Evolutionary conservation across 441 rosid species (phyloP), one percentile per base, ranked within the genome.

Genomic region (Corymbia calophylla): DNA sequence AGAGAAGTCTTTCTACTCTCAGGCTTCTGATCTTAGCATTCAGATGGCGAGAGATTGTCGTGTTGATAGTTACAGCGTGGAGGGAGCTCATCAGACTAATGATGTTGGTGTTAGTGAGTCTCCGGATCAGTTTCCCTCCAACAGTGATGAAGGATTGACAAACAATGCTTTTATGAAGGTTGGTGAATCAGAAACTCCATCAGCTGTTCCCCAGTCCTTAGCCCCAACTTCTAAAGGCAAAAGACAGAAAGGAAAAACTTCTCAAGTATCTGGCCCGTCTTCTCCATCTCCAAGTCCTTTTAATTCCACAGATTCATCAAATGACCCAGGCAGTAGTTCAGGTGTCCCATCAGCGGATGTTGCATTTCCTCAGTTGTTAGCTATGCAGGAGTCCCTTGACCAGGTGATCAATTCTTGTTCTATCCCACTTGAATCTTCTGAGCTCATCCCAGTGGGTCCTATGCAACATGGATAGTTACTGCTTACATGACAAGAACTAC

Each of bases 1-100:
- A 88, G 95, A 94, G 87, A 92, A 92, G 88, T 91, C 94, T 29
- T 93, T 93, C 85, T 93, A 92, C 82, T 93, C 95, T 84, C 95
- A 94, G 92, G 95, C 95, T 39, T 93, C 95, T 4, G 92, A 92
- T 93, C 93, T 94, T 70, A 89, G 95, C 94, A 92, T 94, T 89
- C 94, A 92, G 91, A 91, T 93, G 94, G 93, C 92, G 21, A 92
- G 92, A 90, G 95, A 93, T 82, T 91, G 88, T 68, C 70, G 92
- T 70, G 88, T 86, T 39, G 93, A 91, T 88, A 91, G 70, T 82
- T 91, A 87, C 91, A 88, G 73, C 82, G 86, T 86, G 87, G 93
- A 91, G 80, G 94, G 88, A 88, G 87, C 91, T 88, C 91, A 66
- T 73, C 93, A 82, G 88, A 90, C 81, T 89, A 89, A 88, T 90